These are phyloP conservation scores for Zygoascus bituminiphila DNA, from an alignment of 805 yeast genomes.

Conservation along the genomic window DNA sequence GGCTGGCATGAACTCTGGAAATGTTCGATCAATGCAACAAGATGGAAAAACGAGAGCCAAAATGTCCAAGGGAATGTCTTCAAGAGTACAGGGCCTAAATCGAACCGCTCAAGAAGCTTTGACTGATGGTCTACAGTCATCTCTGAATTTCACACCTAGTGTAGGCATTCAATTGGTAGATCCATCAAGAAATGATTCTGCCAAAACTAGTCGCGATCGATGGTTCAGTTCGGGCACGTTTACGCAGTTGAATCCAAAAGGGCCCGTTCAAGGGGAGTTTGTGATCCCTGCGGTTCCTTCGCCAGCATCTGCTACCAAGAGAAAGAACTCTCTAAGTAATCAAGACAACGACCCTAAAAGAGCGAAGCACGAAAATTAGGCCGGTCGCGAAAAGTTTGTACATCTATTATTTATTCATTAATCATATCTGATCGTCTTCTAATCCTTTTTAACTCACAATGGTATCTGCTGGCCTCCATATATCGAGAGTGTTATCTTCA, in stretches of 20 bases:
- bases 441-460: slow-evolving; percentile 24
- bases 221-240: slow-evolving; percentile 23
- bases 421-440: not conserved
- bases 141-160: slow-evolving; percentile 18
- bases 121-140: slow-evolving; percentile 1
- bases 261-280: not conserved
- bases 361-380: not conserved
- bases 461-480: slow-evolving; percentile 61
- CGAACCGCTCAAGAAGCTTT: slow-evolving; percentile 2
- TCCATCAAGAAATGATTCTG: slow-evolving; percentile 13
- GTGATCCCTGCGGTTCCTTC: slow-evolving; percentile 1
- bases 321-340: slow-evolving; percentile 1
- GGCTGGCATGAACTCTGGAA: slow-evolving; percentile 34
- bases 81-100: slow-evolving; percentile 26
- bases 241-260: slow-evolving; percentile 9
- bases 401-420: slow-evolving; percentile 1
- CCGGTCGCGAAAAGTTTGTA: no score
- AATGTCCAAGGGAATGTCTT: slow-evolving; percentile 53
- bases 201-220: slow-evolving; percentile 13
- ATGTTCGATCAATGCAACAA: slow-evolving; percentile 20
- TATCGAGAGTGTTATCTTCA: slow-evolving; percentile 79
- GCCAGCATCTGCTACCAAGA: not conserved
- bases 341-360: not conserved
- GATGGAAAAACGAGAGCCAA: slow-evolving; percentile 46
- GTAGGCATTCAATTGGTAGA: slow-evolving; percentile 24